phyloP scores from a whole-genome alignment of 352 stramenopile genomes.

The Phytophthora niederhauseri region DNA sequence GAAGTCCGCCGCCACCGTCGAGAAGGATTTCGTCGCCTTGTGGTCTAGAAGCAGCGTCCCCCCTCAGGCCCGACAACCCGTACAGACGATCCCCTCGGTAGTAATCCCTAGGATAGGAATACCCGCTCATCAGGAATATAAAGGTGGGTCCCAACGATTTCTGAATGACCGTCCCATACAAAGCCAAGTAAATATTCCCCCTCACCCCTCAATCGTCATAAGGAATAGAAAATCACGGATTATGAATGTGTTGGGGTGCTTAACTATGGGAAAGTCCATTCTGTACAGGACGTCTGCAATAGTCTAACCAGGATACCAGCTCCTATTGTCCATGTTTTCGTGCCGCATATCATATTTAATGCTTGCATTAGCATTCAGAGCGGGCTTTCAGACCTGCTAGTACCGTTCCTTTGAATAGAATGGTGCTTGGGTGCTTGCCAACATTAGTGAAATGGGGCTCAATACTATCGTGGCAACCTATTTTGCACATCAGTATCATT shows the following conservation, averaged over 20 bases:
- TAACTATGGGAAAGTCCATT: neutral
- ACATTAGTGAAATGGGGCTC: no score
- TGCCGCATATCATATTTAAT: neutral
- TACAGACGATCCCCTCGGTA: neutral
- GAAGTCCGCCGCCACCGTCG: no score
- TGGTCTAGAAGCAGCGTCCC: no score
- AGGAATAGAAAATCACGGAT: neutral
- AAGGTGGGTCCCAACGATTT: neutral
- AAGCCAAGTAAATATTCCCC: neutral
- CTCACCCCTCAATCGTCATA: neutral
- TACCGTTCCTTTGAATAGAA: no score
- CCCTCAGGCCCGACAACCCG: no score
- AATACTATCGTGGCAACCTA: no score
- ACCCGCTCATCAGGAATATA: neutral
- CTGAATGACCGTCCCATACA: neutral
- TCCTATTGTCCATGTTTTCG: neutral
- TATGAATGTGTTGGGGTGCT: neutral
- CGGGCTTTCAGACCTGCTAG: no score
- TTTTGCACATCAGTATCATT: no score
- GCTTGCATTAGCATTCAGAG: neutral
- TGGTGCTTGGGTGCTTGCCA: no score
- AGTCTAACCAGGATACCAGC: neutral
- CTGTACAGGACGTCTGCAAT: neutral
- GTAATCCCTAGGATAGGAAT: neutral
- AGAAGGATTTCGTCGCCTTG: no score